These are phyloP conservation scores for Talaromyces proteolyticus DNA, from an alignment of 495 filamentous ascomycete genomes.

Conservation along the genomic window DNA sequence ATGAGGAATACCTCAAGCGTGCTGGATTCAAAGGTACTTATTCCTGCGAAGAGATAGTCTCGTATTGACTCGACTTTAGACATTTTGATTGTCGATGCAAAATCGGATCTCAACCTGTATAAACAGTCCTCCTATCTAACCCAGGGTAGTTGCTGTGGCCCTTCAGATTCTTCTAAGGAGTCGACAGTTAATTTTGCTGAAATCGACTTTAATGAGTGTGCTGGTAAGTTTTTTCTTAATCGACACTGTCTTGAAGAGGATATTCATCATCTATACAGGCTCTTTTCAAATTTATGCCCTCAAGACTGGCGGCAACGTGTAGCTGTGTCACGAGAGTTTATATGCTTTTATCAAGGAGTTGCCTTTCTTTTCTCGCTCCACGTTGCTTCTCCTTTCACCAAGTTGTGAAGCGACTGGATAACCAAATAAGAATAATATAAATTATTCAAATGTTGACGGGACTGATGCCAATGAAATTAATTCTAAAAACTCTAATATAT, in stretches of 20 bases:
- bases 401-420: slow-evolving; percentile 1
- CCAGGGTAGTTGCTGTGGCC: slow-evolving; percentile 3
- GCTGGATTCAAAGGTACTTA: slow-evolving; percentile 49
- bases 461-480: slow-evolving; percentile 3
- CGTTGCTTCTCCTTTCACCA: slow-evolving; percentile 2
- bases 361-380: slow-evolving; percentile 2
- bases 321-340: slow-evolving; percentile 1
- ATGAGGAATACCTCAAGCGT: slow-evolving; percentile 47
- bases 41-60: not conserved
- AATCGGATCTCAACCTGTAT: slow-evolving; percentile 55
- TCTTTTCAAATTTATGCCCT: slow-evolving; percentile 2
- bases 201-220: slow-evolving; percentile 18
- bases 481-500: slow-evolving; percentile 4
- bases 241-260: not conserved
- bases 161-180: slow-evolving; percentile 1
- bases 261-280: slow-evolving; percentile 1
- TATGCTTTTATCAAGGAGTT: slow-evolving; percentile 1
- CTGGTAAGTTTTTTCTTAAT: slow-evolving; percentile 10
- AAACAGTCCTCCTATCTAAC: slow-evolving; percentile 16
- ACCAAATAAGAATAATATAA: slow-evolving; percentile 3
- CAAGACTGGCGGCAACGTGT: slow-evolving; percentile 1
- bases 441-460: slow-evolving; percentile 2
- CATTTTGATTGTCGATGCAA: slow-evolving; percentile 45
- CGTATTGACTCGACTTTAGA: slow-evolving; percentile 22
- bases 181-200: slow-evolving; percentile 1